Evolutionary conservation across 2,329 filamentous ascomycete species (phyloP), one percentile per base, ranked within the genome.

Genomic region (Xylariaceae sp.): DNA sequence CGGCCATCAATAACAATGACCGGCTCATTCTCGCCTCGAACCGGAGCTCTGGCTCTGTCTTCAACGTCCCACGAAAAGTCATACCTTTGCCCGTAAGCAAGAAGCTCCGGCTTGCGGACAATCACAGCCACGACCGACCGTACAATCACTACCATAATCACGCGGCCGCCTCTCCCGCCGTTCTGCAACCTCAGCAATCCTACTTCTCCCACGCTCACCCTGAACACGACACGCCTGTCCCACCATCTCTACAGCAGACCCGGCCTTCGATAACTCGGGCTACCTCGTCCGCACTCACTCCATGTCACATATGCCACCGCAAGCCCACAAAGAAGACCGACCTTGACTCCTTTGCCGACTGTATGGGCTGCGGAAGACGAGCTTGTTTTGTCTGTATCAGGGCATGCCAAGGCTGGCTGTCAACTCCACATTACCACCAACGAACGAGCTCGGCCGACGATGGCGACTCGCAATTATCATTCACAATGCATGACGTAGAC

Each of bases 301-400:
- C 83, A 0, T 89, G 85, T 64, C 82, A 87, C 68, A 80, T 87
- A 55, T 89, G 85, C 72, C 78, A 79, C 59, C 78, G 82, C 39
- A 77, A 78, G 47, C 85, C 85, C 1, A 83, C 75, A 45, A 81
- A 81, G 57, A 85, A 80, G 62, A 75, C 75, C 6, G 83, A 88
- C 49, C 74, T 88, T 32, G 83, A 86, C 64, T 80, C 78, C 10
- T 87, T 82, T 61, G 77, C 82, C 42, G 74, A 82, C 58, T 89
- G 85, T 63, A 70, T 78, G 56, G 75, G 78, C 12, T 89, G 85
- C 61, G 72, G 75, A 10, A 71, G 78, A 54, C 74, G 83, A 39
- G 80, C 84, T 0, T 89, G 85, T 63, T 87, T 79, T 60, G 74
- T 89, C n/a, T 89, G 85, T 63, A 78, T 86, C 40, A 71, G 85